Evolutionary conservation across 257 asterid genomes (phyloP), one percentile per base, ranked within the genome.

Genomic region (Solanum acaule): DNA sequence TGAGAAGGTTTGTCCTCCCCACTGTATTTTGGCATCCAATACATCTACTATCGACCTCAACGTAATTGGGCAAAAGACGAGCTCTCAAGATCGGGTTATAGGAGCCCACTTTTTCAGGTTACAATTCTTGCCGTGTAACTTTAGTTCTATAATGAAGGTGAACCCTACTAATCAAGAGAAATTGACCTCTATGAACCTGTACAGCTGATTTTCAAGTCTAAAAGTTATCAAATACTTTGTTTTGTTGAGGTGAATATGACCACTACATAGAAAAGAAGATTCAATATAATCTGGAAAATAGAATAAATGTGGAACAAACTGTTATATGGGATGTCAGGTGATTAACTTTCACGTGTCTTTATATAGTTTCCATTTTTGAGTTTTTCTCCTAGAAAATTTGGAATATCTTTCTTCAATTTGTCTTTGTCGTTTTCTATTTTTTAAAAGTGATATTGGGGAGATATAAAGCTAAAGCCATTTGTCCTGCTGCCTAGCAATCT

Each of bases 61-160:
- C 89, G 20, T 92, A 72, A 84, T 97, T 90, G 99, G 98, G 88
- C 93, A 94, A 91, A 92, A 89, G 90, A 96, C 93, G 78, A 92
- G 90, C 89, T 95, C 99, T 87, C 98, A 94, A 90, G 97, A 95
- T 88, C 95, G 98, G 91, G 87, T 97, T 61, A 90, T 97, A 90
- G 99, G 99, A 86, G 99, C 99, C 63, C 99, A 97, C 93, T 97
- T 97, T 93, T 97, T 97, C 96, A 97, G 99, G 99, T 97, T 87
- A 83, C 52, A 56, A 75, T 68, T 73, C 83, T 15, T 76, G 59
- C 42, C 34, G 2, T 42, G 37, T 86, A 42, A 37, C 56, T 73
- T 23, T 49, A 15, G 49, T 37, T 27, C 79, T 15, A 40, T 29
- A 29, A 20, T 29, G 29, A 81, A 49, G 70, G 38, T 31, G 3